Evolutionary conservation across 208 protist genomes (phyloP).

Genomic region (Leishmania amazonensis): DNA sequence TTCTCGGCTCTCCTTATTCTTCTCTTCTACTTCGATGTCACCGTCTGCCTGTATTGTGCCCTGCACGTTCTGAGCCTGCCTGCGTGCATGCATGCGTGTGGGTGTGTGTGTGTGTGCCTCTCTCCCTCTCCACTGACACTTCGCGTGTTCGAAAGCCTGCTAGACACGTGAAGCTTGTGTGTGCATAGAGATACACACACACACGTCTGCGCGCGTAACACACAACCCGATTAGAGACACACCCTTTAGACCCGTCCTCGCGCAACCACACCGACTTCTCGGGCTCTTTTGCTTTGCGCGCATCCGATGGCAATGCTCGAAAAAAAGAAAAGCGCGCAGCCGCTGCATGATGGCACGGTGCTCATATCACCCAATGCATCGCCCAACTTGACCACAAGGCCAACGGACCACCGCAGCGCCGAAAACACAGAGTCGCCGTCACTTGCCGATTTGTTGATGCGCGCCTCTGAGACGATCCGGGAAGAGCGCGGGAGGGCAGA

Average conservation of each 20-base stretch:
- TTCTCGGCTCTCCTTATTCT: no score
- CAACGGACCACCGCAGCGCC: not conserved
- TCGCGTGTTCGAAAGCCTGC: no score
- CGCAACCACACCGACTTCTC: not conserved
- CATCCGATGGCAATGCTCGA: conserved; percentile 4
- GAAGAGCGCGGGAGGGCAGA: conserved; percentile 21
- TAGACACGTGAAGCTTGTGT: no score
- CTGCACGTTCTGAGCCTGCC: no score
- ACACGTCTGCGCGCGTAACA: not conserved
- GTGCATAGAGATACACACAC: not conserved
- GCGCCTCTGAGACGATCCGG: conserved; percentile 30
- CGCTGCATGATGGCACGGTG: not conserved
- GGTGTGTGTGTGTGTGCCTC: not conserved
- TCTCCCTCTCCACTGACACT: not conserved
- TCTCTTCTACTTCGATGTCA: no score
- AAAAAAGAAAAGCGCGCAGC: not conserved
- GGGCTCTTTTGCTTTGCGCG: not conserved
- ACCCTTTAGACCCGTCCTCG: not conserved
- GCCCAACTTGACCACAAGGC: not conserved
- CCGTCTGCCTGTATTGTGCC: no score
- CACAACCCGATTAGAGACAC: not conserved
- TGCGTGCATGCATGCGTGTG: not conserved
- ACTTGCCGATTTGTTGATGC: conserved; percentile 21
- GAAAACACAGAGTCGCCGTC: not conserved
- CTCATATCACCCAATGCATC: conserved; percentile 21